Percentiles rank a stretch among this genome's conserved stretches.
Evolutionary conservation across 306 rosid species (phyloP).

Genomic region (Neltuma alba): DNA sequence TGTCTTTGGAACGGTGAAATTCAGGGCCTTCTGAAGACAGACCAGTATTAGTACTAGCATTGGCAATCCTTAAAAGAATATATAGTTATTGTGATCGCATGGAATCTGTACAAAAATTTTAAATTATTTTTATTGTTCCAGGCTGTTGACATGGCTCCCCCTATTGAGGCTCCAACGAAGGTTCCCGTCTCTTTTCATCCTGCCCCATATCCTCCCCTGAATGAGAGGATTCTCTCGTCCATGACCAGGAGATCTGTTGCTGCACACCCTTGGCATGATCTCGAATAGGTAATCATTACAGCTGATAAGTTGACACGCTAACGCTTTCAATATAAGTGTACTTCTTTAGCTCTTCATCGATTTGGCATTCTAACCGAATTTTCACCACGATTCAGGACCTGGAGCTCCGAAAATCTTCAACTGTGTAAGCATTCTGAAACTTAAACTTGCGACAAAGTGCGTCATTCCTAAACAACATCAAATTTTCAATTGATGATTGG

Average conservation of each 20-base stretch:
- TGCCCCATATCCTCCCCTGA: constrained; percentile 68
- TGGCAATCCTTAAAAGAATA: not conserved
- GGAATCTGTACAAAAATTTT: not conserved
- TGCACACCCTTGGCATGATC: constrained; percentile 99
- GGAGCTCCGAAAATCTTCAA: constrained; percentile 89
- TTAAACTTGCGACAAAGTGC: not conserved
- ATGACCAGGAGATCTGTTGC: constrained; percentile 95
- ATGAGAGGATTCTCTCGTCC: constrained; percentile 96
- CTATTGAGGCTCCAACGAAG: constrained; percentile 64
- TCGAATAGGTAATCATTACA: constrained; percentile 73
- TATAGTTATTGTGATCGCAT: not conserved
- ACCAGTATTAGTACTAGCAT: not conserved
- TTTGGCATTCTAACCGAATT: constrained; percentile 15
- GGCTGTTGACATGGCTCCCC: constrained; percentile 63
- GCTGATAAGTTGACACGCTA: not conserved
- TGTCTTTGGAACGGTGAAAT: not conserved
- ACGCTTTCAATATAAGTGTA: not conserved
- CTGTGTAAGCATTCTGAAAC: constrained; percentile 66
- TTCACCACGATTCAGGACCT: constrained; percentile 68
- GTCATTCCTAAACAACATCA: not conserved
- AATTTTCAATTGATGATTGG: not conserved
- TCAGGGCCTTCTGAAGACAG: not conserved
- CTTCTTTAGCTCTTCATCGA: not conserved
- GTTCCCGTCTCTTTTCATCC: constrained; percentile 31
- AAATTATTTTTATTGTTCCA: constrained; percentile 21